These are phyloP conservation scores for Xylariales sp. DNA, from an alignment of 2,329 filamentous ascomycete genomes.

Conservation along the genomic window DNA sequence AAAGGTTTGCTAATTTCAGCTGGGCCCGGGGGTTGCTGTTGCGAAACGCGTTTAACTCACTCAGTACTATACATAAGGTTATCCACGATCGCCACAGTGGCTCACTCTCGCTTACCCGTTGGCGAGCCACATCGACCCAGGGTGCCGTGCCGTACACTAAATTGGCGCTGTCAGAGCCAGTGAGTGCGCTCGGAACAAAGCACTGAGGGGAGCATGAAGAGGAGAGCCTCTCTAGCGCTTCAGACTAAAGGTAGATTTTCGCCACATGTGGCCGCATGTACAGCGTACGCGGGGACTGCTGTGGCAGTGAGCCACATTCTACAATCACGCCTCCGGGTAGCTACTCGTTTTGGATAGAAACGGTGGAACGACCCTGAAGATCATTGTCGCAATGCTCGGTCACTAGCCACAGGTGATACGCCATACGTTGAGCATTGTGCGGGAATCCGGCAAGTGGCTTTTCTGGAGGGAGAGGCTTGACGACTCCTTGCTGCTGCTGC, in stretches of 20 bases:
- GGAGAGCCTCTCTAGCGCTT: background rate
- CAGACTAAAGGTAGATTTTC: background rate
- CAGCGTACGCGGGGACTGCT: background rate
- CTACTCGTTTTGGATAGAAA: background rate
- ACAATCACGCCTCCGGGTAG: constrained; percentile 4
- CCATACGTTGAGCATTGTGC: background rate
- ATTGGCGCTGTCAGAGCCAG: no score
- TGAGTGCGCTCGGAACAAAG: background rate
- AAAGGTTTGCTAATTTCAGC: background rate
- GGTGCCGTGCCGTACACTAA: no score
- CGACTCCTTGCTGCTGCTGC: background rate
- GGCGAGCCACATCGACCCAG: constrained; percentile 3
- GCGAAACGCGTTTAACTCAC: background rate
- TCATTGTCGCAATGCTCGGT: background rate
- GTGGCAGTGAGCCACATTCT: constrained; percentile 3
- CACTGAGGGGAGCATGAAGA: background rate
- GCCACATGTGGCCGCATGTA: constrained; percentile 1
- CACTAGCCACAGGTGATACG: constrained; percentile 7
- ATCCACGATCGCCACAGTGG: constrained; percentile 4
- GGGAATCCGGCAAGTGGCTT: no score
- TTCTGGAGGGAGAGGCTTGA: background rate
- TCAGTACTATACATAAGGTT: background rate
- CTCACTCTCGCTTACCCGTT: background rate
- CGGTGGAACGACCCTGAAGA: background rate
- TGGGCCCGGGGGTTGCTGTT: background rate